Conservation (phyloP, 352 stramenopile species). For the Phytopythium aichiense region DNA sequence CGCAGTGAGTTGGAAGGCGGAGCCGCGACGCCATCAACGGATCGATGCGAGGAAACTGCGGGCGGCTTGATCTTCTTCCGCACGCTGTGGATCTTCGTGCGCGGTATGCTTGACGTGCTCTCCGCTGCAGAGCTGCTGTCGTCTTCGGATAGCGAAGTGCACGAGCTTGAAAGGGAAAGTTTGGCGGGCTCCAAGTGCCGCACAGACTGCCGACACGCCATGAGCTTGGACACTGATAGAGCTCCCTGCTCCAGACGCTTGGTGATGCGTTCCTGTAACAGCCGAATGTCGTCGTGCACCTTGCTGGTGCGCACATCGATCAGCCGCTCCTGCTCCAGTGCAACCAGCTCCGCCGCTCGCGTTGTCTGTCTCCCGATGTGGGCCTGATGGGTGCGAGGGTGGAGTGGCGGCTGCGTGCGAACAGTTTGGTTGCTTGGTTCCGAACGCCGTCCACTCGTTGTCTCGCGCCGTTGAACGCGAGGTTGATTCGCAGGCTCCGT, state of each 20-base stretch:
- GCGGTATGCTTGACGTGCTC: not conserved
- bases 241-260: conserved; percentile 47
- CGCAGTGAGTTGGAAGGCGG: not conserved
- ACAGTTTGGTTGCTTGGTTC: not conserved
- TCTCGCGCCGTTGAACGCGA: not conserved
- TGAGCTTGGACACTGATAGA: not conserved
- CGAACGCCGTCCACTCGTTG: not conserved
- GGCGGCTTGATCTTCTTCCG: not conserved
- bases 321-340: conserved; percentile 20
- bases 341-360: not conserved
- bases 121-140: conserved; percentile 14
- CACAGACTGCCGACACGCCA: not conserved
- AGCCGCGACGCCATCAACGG: not conserved
- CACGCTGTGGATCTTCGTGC: not conserved
- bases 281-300: conserved; percentile 68
- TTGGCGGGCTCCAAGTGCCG: not conserved
- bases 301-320: conserved; percentile 62
- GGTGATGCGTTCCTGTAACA: conserved; percentile 62
- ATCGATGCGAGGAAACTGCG: not conserved
- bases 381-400: not conserved
- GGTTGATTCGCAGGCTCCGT: not conserved
- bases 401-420: not conserved
- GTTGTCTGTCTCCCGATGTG: not conserved
- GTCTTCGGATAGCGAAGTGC: conserved; percentile 27
- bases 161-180: conserved; percentile 16